Evolutionary conservation across 1,284 basidiomycete genomes (phyloP).

Genomic region (Irpex sp.): DNA sequence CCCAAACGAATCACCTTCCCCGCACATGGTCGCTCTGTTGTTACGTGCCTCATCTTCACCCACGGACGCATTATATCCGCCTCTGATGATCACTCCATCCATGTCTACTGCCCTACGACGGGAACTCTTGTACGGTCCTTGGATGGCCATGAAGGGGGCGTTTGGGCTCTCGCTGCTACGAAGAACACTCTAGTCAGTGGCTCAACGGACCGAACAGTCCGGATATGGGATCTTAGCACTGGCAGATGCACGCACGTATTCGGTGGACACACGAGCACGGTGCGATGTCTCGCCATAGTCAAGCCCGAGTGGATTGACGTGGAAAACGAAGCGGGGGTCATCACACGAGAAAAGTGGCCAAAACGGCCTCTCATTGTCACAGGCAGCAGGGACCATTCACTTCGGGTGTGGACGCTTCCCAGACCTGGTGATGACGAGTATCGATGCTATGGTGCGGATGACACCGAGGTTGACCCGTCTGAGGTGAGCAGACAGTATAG

Average conservation of each 20-base stretch:
- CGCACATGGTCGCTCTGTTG: constrained; percentile 85
- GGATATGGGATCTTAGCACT: constrained; percentile 86
- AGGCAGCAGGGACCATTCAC: constrained; percentile 86
- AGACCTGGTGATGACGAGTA: constrained; percentile 75
- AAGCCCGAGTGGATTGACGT: constrained; percentile 80
- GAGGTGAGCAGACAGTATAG: constrained; percentile 44
- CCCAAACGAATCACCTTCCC: constrained; percentile 78
- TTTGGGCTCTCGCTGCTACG: constrained; percentile 87
- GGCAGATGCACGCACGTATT: constrained; percentile 87
- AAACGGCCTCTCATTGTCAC: constrained; percentile 89
- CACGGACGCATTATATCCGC: constrained; percentile 92
- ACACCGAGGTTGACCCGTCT: constrained; percentile 61
- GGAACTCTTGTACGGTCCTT: constrained; percentile 74
- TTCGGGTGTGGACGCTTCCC: constrained; percentile 90
- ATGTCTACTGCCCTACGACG: constrained; percentile 82
- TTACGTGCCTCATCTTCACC: constrained; percentile 93
- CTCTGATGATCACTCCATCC: constrained; percentile 91
- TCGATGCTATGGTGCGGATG: constrained; percentile 66
- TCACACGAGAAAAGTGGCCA: constrained; percentile 73
- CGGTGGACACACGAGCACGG: constrained; percentile 91
- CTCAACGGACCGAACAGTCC: constrained; percentile 90
- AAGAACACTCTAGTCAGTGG: constrained; percentile 90
- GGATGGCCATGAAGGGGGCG: constrained; percentile 90
- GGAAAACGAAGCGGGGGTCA: constrained; percentile 53
- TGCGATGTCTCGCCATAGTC: constrained; percentile 86